Evolutionary conservation across 2,329 filamentous ascomycete species (phyloP).

Genomic region (Exophiala sp.): DNA sequence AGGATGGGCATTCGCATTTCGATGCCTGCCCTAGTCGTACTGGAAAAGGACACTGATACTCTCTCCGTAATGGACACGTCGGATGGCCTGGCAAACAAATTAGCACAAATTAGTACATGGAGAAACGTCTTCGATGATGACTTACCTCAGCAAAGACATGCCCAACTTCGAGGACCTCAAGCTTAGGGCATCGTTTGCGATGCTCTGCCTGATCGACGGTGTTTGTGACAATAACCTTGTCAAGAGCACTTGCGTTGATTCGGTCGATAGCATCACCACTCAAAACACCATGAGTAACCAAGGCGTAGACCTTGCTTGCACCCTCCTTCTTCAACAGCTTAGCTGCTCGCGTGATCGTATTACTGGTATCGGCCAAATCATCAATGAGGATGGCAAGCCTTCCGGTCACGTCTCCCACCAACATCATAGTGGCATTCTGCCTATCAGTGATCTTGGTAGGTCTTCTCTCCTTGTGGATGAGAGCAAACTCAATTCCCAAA

Average conservation of each 20-base stretch:
- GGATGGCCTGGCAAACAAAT: constrained; percentile 62
- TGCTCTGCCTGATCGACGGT: constrained; percentile 87
- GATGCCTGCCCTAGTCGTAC: constrained; percentile 57
- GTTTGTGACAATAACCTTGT: constrained; percentile 94
- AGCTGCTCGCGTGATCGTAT: constrained; percentile 93
- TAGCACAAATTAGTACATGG: constrained; percentile 12
- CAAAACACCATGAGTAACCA: constrained; percentile 91
- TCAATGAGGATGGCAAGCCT: constrained; percentile 87
- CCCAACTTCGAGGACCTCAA: constrained; percentile 88
- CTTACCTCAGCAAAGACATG: constrained; percentile 80
- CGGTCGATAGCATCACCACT: constrained; percentile 92
- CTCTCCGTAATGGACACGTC: constrained; percentile 94
- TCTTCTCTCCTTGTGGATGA: constrained; percentile 97
- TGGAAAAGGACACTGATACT: constrained; percentile 95
- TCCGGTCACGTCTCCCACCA: constrained; percentile 75
- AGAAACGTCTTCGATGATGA: constrained; percentile 12
- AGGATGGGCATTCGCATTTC: background rate
- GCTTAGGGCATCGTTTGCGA: constrained; percentile 71
- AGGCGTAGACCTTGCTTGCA: constrained; percentile 83
- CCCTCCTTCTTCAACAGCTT: constrained; percentile 94
- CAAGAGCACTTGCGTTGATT: constrained; percentile 87
- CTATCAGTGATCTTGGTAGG: constrained; percentile 83
- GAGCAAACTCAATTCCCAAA: constrained; percentile 88
- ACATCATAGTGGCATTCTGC: constrained; percentile 82
- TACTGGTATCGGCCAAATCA: constrained; percentile 91